phyloP scores from a whole-genome alignment of 371 early-diverging fungal species.

The Lichtheimia corymbifera region DNA sequence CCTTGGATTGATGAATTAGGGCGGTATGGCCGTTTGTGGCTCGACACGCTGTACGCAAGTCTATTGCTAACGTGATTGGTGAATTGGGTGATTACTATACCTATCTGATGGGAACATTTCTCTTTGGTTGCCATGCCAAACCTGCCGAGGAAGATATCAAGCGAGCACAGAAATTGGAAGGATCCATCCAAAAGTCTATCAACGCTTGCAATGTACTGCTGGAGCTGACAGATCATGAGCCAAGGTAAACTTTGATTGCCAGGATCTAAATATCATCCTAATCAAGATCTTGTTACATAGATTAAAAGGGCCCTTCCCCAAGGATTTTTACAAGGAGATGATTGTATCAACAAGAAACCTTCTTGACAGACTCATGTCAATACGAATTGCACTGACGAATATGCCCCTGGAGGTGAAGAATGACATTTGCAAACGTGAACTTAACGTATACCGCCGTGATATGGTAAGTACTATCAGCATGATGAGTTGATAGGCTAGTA shows the following conservation, averaged over 20 bases:
- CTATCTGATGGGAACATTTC: slow-evolving; percentile 40
- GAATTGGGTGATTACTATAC: slow-evolving; percentile 50
- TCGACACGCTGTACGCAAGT: slow-evolving; percentile 56
- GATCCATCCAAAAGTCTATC: slow-evolving; percentile 40
- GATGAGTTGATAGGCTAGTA: not conserved
- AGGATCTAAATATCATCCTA: too few relatives aligned
- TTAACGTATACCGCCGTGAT: slow-evolving; percentile 50
- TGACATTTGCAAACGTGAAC: slow-evolving; percentile 32
- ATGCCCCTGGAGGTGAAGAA: slow-evolving; percentile 51
- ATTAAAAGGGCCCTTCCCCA: slow-evolving; percentile 60
- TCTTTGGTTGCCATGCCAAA: slow-evolving; percentile 29
- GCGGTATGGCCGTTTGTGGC: slow-evolving; percentile 67
- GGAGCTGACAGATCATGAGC: slow-evolving; percentile 59
- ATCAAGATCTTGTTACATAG: slow-evolving; percentile 4
- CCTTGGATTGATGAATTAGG: slow-evolving; percentile 12
- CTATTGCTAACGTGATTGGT: slow-evolving; percentile 35
- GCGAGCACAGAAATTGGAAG: slow-evolving; percentile 39
- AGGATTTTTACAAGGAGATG: slow-evolving; percentile 56
- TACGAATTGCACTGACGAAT: slow-evolving; percentile 50
- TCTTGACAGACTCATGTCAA: slow-evolving; percentile 56
- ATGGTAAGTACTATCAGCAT: slow-evolving; percentile 39
- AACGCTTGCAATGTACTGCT: slow-evolving; percentile 46
- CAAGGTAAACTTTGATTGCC: slow-evolving; percentile 10
- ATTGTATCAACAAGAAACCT: slow-evolving; percentile 55
- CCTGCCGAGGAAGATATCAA: slow-evolving; percentile 35